A percentile compares a stretch with the other conserved stretches of the same genome.
These are phyloP conservation scores for Backusella macrospora DNA, from an alignment of 192 early-diverging fungal species.

Conservation along the genomic window DNA sequence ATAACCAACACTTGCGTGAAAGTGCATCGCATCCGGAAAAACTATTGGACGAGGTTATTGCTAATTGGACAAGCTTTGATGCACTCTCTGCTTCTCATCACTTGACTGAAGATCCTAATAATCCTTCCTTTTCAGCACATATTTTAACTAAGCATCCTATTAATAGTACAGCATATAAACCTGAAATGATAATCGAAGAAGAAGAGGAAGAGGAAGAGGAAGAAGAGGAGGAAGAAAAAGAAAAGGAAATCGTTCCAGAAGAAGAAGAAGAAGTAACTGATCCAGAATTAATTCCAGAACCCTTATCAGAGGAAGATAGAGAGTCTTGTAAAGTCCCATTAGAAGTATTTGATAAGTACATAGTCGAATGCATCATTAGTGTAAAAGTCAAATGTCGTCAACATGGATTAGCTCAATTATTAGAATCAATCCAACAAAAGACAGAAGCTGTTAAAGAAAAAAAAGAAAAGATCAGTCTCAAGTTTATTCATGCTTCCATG, in stretches of 20 bases:
- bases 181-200: conserved; percentile 5
- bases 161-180: background rate
- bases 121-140: background rate
- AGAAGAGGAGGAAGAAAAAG: background rate
- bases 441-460: background rate
- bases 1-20: background rate
- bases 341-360: conserved; percentile 25
- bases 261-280: background rate
- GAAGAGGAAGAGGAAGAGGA: background rate
- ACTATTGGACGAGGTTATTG: conserved; percentile 25
- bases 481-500: conserved; percentile 24
- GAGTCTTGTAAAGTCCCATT: conserved; percentile 21
- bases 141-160: background rate
- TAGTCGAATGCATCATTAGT: conserved; percentile 29
- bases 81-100: background rate
- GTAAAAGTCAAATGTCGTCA: conserved; percentile 35
- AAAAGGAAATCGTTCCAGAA: background rate
- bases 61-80: conserved; percentile 31
- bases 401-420: conserved; percentile 19
- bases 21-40: conserved; percentile 1
- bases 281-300: conserved; percentile 25
- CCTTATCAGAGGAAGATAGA: conserved; percentile 30
- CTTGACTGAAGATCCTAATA: background rate
- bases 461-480: background rate
- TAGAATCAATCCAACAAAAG: background rate